phyloP scores from a whole-genome alignment of 495 filamentous ascomycete species.

The Aspergillus avenaceus region DNA sequence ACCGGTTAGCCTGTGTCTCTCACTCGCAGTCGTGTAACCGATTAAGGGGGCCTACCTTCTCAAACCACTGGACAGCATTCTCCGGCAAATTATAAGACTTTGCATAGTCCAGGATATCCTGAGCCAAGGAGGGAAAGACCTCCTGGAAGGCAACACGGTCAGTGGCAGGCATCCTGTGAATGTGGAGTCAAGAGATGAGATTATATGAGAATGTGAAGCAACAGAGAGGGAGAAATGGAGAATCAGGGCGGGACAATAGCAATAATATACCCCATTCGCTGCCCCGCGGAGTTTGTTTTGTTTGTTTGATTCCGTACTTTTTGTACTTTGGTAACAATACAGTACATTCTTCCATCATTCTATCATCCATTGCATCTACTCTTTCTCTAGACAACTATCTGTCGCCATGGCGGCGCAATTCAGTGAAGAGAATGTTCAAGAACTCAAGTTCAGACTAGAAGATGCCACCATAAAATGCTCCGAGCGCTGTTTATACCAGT shows the following conservation, averaged over 20 bases:
- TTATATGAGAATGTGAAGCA: not conserved
- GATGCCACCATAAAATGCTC: conserved; percentile 85
- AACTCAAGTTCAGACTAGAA: conserved; percentile 65
- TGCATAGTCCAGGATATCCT: conserved; percentile 70
- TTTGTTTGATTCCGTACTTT: conserved; percentile 12
- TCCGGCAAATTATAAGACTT: conserved; percentile 76
- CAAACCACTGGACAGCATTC: conserved; percentile 81
- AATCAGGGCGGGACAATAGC: not conserved
- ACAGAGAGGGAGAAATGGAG: not conserved
- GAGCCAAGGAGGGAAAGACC: conserved; percentile 75
- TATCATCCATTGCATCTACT: not conserved
- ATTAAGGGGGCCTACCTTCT: conserved; percentile 54
- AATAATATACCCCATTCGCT: not conserved
- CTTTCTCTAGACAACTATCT: not conserved
- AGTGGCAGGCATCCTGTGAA: conserved; percentile 56
- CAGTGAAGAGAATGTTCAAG: conserved; percentile 37
- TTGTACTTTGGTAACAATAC: conserved; percentile 1
- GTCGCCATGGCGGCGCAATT: conserved; percentile 33
- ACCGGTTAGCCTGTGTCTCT: not conserved
- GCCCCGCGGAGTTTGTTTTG: conserved; percentile 25
- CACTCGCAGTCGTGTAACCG: not conserved
- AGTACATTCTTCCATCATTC: too few species aligned
- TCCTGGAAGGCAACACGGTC: conserved; percentile 82
- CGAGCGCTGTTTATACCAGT: conserved; percentile 92
- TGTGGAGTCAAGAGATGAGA: not conserved